These are phyloP conservation scores for Citrus trifoliata DNA, from an alignment of 345 rosid species.

Conservation along the genomic window DNA sequence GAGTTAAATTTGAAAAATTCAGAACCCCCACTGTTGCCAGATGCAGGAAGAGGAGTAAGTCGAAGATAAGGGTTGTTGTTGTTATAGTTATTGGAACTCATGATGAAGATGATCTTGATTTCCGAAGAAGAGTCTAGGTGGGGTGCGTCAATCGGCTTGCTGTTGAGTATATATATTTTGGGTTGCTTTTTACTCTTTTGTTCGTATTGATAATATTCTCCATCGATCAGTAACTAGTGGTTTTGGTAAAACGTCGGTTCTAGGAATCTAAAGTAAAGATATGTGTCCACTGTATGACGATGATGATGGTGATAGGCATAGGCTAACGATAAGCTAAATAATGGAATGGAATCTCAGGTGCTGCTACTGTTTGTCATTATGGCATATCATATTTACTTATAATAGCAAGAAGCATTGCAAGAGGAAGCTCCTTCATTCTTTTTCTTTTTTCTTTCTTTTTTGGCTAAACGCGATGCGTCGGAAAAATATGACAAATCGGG, in stretches of 20 bases:
- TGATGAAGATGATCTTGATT: conserved; percentile 6
- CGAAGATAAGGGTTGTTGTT: conserved; percentile 41
- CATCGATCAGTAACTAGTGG: not conserved
- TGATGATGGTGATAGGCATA: not conserved
- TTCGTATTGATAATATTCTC: no score
- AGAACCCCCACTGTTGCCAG: conserved; percentile 35
- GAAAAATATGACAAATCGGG: no score
- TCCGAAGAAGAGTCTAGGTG: not conserved
- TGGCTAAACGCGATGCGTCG: no score
- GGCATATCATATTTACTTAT: not conserved
- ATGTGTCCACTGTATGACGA: not conserved
- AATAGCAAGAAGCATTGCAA: not conserved
- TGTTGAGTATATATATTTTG: no score
- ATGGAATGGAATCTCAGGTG: not conserved
- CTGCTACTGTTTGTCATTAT: not conserved
- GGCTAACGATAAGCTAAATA: not conserved
- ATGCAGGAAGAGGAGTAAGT: conserved; percentile 26
- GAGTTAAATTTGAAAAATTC: not conserved
- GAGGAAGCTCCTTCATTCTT: not conserved
- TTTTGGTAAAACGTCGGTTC: not conserved
- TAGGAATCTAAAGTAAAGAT: conserved; percentile 3
- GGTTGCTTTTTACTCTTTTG: no score
- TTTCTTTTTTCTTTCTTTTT: no score
- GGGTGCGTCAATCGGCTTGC: no score
- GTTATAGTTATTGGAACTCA: conserved; percentile 12